Evolutionary conservation across 805 yeast genomes (phyloP), one percentile per base, ranked within the genome.

Genomic region (Naumovozyma baii): DNA sequence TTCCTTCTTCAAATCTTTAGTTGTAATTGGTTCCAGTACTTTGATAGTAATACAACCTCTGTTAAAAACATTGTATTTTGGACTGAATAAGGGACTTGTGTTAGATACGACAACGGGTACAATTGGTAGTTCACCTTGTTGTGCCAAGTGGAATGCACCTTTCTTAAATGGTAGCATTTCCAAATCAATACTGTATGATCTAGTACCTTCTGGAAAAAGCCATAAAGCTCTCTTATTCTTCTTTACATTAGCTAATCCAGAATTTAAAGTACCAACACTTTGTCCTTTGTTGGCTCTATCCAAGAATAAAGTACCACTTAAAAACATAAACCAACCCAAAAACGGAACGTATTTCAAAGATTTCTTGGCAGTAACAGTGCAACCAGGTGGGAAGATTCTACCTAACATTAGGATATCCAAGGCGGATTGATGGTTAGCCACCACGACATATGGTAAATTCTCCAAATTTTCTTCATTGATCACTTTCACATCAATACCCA

Each of bases 141-240:
- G 82, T 5, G 99, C 99, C 55, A 92, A 72, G 63, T 92, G 96
- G 78, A 92, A 92, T 0, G 97, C 96, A 40, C 99, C 99, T 59
- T 92, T 92, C 63, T 92, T 92, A 67, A 92, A 86, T 1, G 95
- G 94, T 37, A 86, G 70, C 58, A 92, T 64, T 3, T 70, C 76
- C 37, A 94, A 80, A 28, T 70, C 70, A 18, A 74, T 63, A 9
- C 82, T 64, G 47, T 80, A 83, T 0, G 96, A 86, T 62, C 99
- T 76, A 2, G 98, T 92, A 19, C 99, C 99, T 63, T 92, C 99
- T 18, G 97, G 96, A 70, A 88, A 92, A 65, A 92, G 77, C 72
- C 80, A 92, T 18, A 92, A 70, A 13, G 82, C 84, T 51, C 88
- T 79, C 54, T 78, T 76, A 36, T 78, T 68, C 3, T 59, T 54